Conservation (phyloP, 805 yeast genomes). For the Vanderwaltozyma verrucispora region DNA sequence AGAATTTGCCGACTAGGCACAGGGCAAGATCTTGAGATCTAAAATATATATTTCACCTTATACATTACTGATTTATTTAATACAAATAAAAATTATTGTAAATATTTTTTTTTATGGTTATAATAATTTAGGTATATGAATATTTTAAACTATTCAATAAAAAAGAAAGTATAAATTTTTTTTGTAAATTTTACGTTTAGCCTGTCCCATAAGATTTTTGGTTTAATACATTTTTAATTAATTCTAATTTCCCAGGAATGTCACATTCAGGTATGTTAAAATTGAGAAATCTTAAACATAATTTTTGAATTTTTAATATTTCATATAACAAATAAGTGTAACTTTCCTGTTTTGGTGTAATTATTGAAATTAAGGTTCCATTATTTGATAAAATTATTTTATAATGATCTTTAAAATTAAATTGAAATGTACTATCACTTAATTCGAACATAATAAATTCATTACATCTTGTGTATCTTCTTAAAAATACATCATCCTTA, state of each 20-base stretch:
- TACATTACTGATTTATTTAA: too few species aligned
- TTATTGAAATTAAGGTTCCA: constrained; percentile 69
- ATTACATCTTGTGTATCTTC: constrained; percentile 71
- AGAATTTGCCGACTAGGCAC: too few species aligned
- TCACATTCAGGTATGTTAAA: background rate
- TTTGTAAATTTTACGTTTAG: background rate
- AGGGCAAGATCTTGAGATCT: too few species aligned
- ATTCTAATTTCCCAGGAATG: background rate
- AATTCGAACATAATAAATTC: constrained; percentile 85
- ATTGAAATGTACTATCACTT: constrained; percentile 87
- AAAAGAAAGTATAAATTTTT: too few species aligned
- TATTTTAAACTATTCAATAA: too few species aligned
- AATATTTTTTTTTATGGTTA: too few species aligned
- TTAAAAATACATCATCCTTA: constrained; percentile 61
- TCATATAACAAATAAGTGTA: constrained; percentile 51
- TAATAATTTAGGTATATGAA: too few species aligned
- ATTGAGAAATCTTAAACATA: background rate
- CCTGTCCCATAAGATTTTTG: constrained; percentile 1
- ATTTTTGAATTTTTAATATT: constrained; percentile 27
- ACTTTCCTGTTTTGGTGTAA: constrained; percentile 64
- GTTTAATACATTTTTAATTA: constrained; percentile 1
- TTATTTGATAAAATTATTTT: constrained; percentile 69
- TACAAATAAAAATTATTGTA: too few species aligned
- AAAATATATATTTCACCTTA: too few species aligned
- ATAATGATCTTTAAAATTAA: constrained; percentile 91